Evolutionary conservation across 805 yeast genomes (phyloP).

Genomic region (Yarrowia yakushimensis): DNA sequence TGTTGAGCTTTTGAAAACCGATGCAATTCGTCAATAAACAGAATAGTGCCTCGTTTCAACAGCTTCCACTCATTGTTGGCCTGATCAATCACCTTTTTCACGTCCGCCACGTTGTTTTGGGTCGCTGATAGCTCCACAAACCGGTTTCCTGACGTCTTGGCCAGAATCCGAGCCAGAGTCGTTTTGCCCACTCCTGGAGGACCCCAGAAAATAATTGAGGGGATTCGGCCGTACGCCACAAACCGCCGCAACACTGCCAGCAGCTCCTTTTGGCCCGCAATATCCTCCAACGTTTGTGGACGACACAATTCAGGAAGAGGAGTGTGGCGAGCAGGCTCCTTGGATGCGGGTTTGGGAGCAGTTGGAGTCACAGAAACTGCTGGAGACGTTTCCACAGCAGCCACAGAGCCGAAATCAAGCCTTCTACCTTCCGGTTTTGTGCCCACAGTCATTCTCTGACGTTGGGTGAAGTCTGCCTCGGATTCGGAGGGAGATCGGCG

Average conservation of each 20-base stretch:
- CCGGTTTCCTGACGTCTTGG: slow-evolving; percentile 41
- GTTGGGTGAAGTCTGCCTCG: background rate
- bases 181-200: slow-evolving; percentile 95
- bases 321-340: slow-evolving; percentile 10
- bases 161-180: slow-evolving; percentile 72
- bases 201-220: slow-evolving; percentile 90
- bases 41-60: slow-evolving; percentile 55
- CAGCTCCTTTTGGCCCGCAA: slow-evolving; percentile 82
- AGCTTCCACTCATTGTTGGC: slow-evolving; percentile 46
- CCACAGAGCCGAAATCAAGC: background rate
- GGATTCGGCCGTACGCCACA: slow-evolving; percentile 49
- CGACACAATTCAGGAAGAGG: slow-evolving; percentile 80
- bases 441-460: background rate
- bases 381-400: background rate
- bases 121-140: slow-evolving; percentile 87
- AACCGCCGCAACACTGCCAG: slow-evolving; percentile 65
- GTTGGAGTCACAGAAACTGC: background rate
- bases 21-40: slow-evolving; percentile 92
- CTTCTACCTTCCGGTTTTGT: background rate
- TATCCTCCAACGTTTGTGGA: slow-evolving; percentile 66
- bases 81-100: slow-evolving; percentile 58
- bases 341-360: background rate
- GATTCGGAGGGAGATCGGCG: slow-evolving; percentile 21
- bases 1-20: slow-evolving; percentile 84
- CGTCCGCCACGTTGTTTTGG: slow-evolving; percentile 59